Conservation (phyloP, 331 rosid species). For the Acacia pycnantha region DNA sequence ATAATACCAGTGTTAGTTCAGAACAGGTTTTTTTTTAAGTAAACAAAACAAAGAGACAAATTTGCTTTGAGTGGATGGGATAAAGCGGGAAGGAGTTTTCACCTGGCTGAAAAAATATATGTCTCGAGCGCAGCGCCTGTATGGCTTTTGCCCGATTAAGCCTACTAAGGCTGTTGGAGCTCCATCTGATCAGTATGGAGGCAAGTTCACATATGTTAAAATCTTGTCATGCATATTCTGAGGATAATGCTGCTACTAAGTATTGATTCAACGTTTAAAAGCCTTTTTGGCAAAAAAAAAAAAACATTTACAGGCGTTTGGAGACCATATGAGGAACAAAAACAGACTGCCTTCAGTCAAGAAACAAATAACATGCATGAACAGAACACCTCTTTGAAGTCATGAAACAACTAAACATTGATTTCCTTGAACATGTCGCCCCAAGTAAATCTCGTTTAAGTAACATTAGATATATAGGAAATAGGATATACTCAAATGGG, state of each 20-base stretch:
- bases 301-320: no score
- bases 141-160: constrained; percentile 83
- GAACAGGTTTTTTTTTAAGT: not conserved
- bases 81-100: constrained; percentile 20
- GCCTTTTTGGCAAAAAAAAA: not conserved
- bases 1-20: constrained; percentile 19
- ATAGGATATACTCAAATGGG: constrained; percentile 3
- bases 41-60: not conserved
- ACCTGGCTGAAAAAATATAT: constrained; percentile 95
- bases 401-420: not conserved
- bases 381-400: not conserved
- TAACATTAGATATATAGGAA: not conserved
- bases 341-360: no score
- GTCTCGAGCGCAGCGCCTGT: constrained; percentile 90
- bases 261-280: not conserved
- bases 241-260: not conserved
- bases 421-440: not conserved
- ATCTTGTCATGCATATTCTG: constrained; percentile 17
- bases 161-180: constrained; percentile 91
- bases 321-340: no score
- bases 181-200: constrained; percentile 58
- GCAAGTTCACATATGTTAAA: constrained; percentile 13
- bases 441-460: not conserved
- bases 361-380: no score
- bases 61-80: not conserved